Percentiles rank a stretch among this genome's conserved stretches.
Evolutionary conservation across 2,329 filamentous ascomycete species (phyloP).

Genomic region (Ophiostoma piceae): DNA sequence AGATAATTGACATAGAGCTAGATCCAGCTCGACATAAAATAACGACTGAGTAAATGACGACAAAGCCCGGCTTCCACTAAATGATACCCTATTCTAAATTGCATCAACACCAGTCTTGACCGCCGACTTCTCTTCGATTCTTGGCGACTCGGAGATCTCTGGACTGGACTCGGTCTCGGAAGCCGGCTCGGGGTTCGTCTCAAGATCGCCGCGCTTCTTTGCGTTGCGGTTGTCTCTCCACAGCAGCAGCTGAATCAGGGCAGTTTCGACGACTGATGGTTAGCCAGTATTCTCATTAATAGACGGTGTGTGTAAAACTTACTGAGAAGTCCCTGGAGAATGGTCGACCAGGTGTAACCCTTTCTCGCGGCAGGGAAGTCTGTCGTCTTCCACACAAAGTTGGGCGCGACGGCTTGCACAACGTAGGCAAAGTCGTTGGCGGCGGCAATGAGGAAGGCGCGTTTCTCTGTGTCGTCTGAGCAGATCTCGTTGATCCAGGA

Average conservation of each 20-base stretch:
- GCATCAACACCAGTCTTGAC: neutral
- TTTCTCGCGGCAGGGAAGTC: conserved; percentile 37
- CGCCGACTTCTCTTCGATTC: neutral
- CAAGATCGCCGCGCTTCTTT: conserved; percentile 7
- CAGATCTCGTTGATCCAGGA: conserved; percentile 32
- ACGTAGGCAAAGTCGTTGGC: conserved; percentile 30
- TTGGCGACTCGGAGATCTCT: neutral
- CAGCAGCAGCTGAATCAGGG: conserved; percentile 3
- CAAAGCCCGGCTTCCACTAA: too few species aligned
- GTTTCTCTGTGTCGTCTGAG: conserved; percentile 29
- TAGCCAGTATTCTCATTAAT: neutral
- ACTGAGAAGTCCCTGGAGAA: conserved; percentile 33
- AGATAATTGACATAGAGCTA: too few species aligned
- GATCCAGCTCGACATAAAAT: too few species aligned
- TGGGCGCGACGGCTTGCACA: conserved; percentile 30
- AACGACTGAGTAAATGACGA: too few species aligned
- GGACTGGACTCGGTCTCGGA: neutral
- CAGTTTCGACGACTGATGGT: neutral
- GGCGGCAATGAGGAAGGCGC: conserved; percentile 29
- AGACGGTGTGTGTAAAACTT: neutral
- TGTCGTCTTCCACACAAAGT: conserved; percentile 35
- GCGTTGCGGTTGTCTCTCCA: conserved; percentile 11
- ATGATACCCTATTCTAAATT: neutral
- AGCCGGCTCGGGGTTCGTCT: neutral
- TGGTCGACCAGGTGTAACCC: conserved; percentile 36